Evolutionary conservation across 768 basidiomycete species (phyloP).

Genomic region (Terana coerulea): DNA sequence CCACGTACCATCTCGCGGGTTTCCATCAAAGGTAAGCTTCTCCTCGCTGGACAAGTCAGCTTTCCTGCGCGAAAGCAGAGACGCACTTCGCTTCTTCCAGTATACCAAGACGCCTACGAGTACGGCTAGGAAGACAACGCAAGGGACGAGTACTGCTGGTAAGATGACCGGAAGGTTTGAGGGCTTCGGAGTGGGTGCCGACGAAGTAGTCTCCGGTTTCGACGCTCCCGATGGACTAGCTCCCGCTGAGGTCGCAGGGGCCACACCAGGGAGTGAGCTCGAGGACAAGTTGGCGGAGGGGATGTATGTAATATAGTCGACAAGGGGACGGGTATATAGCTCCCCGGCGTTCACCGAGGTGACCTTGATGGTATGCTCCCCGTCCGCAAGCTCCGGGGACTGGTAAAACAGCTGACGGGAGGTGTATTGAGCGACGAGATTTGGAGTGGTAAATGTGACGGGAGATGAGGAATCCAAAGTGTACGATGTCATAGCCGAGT

Average conservation of each 20-base stretch:
- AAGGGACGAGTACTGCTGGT: conserved; percentile 1
- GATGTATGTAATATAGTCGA: neutral
- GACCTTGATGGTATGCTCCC: neutral
- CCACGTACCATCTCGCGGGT: too few relatives aligned
- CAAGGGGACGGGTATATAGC: too few relatives aligned
- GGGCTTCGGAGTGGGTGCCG: neutral
- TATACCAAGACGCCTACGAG: conserved; percentile 3
- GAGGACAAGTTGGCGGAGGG: neutral
- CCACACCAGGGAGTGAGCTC: neutral
- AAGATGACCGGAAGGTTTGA: neutral
- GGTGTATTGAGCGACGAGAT: neutral
- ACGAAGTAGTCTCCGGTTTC: neutral
- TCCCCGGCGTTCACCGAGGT: too few relatives aligned
- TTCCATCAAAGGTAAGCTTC: too few relatives aligned
- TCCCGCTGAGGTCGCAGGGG: neutral
- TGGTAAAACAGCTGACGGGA: neutral
- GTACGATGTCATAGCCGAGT: neutral
- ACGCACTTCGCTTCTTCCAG: too few relatives aligned
- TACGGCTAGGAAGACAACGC: neutral
- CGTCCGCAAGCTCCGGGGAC: neutral
- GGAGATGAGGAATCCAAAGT: neutral
- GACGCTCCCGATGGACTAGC: neutral
- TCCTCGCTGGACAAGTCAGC: too few relatives aligned
- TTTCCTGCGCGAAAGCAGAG: too few relatives aligned
- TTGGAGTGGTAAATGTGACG: neutral